Evolutionary conservation across 2,329 filamentous ascomycete species (phyloP).

Genomic region (Alternaria sp.): DNA sequence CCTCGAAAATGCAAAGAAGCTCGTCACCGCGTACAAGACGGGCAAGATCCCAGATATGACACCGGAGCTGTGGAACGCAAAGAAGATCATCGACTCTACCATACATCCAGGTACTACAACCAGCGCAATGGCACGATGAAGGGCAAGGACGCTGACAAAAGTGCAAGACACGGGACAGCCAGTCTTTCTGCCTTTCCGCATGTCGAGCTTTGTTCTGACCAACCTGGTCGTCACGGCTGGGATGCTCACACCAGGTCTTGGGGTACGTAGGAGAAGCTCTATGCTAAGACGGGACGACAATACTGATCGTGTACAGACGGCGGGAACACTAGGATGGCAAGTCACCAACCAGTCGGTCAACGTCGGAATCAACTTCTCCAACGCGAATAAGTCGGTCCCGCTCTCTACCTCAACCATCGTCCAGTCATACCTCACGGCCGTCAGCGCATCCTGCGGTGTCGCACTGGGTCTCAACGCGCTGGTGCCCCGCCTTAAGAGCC

Average conservation of each 20-base stretch:
- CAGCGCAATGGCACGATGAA: neutral
- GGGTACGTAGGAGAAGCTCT: conserved; percentile 63
- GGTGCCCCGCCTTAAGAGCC: conserved; percentile 80
- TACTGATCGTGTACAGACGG: conserved; percentile 63
- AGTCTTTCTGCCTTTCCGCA: conserved; percentile 93
- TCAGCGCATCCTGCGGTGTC: conserved; percentile 91
- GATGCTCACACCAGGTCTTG: conserved; percentile 91
- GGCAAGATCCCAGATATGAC: conserved; percentile 83
- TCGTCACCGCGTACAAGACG: conserved; percentile 86
- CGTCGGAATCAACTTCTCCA: conserved; percentile 96
- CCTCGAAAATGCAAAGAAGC: conserved; percentile 83
- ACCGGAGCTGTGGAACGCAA: conserved; percentile 89
- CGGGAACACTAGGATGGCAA: conserved; percentile 92
- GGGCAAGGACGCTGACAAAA: conserved; percentile 20
- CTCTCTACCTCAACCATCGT: conserved; percentile 80
- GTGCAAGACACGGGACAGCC: conserved; percentile 84
- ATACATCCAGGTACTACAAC: conserved; percentile 80
- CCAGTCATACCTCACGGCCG: conserved; percentile 90
- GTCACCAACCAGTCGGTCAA: conserved; percentile 97
- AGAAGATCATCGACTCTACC: conserved; percentile 97
- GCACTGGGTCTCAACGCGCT: conserved; percentile 90
- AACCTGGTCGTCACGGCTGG: conserved; percentile 95
- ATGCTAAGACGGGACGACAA: neutral
- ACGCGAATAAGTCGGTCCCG: conserved; percentile 96
- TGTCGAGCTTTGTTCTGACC: conserved; percentile 93